Evolutionary conservation across 768 basidiomycete genomes (phyloP).

Genomic region (Leccinum barrowsii): DNA sequence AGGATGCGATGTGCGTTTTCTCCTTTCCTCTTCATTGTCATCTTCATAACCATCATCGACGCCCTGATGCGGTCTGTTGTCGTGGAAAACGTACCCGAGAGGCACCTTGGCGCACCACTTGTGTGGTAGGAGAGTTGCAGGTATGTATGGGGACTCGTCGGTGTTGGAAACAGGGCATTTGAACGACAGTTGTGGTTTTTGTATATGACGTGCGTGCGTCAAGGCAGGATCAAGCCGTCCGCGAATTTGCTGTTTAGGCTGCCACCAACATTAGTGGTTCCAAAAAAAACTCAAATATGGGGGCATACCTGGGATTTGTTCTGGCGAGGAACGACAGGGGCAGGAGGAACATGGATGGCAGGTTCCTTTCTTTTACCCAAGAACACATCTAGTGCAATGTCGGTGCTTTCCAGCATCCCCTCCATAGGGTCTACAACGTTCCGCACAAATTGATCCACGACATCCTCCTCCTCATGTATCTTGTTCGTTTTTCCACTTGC

Average conservation of each 20-base stretch:
- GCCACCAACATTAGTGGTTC: slow-evolving; percentile 13
- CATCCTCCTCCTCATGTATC: slow-evolving; percentile 71
- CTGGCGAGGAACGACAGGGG: slow-evolving; percentile 8
- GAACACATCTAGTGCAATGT: slow-evolving; percentile 78
- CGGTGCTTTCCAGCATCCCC: slow-evolving; percentile 78
- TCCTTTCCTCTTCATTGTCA: slow-evolving; percentile 18
- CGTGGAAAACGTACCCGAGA: slow-evolving; percentile 56
- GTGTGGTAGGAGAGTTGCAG: slow-evolving; percentile 50
- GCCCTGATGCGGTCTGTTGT: slow-evolving; percentile 25
- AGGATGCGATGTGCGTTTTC: slow-evolving; percentile 52
- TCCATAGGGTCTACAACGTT: slow-evolving; percentile 84
- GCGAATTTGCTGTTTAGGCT: slow-evolving; percentile 33
- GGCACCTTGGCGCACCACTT: slow-evolving; percentile 87
- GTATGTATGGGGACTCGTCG: slow-evolving; percentile 58
- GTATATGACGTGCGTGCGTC: slow-evolving; percentile 69
- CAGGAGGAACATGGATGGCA: slow-evolving; percentile 55
- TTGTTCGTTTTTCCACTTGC: slow-evolving; percentile 36
- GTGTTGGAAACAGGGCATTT: slow-evolving; percentile 55
- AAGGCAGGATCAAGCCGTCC: slow-evolving; percentile 57
- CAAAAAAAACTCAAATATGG: background rate
- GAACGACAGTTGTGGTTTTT: slow-evolving; percentile 83
- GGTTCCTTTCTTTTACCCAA: slow-evolving; percentile 67
- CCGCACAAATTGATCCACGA: slow-evolving; percentile 77
- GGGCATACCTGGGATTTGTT: slow-evolving; percentile 33
- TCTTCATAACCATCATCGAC: slow-evolving; percentile 11